Conservation (phyloP, 2,329 filamentous ascomycete species). For the Pseudopithomyces chartarum region DNA sequence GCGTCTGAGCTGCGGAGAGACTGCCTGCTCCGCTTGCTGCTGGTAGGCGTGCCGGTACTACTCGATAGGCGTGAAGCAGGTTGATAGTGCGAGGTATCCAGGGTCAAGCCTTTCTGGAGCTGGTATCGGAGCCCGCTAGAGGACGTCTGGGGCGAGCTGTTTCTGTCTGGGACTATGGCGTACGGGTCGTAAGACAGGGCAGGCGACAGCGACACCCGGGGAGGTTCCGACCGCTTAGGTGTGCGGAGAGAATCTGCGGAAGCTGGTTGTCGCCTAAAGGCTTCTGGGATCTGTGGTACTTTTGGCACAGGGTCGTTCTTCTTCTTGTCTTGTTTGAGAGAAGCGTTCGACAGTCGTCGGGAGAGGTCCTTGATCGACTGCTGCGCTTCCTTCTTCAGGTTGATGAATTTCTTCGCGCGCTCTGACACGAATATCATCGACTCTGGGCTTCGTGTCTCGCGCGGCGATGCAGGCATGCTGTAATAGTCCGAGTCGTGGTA, state of each 20-base stretch:
- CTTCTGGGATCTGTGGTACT: slow-evolving; percentile 27
- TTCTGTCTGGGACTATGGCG: slow-evolving; percentile 7
- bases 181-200: slow-evolving; percentile 17
- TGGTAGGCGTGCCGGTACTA: slow-evolving; percentile 15
- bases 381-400: slow-evolving; percentile 29
- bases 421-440: slow-evolving; percentile 27
- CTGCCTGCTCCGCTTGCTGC: background rate
- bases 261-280: slow-evolving; percentile 14
- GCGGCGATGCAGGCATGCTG: slow-evolving; percentile 41
- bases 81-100: slow-evolving; percentile 15
- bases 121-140: slow-evolving; percentile 27
- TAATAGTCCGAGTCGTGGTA: slow-evolving; percentile 46
- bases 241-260: slow-evolving; percentile 11
- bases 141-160: slow-evolving; percentile 12
- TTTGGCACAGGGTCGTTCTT: slow-evolving; percentile 19
- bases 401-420: slow-evolving; percentile 37
- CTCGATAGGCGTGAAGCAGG: slow-evolving; percentile 13
- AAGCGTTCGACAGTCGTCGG: slow-evolving; percentile 38
- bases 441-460: slow-evolving; percentile 24
- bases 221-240: slow-evolving; percentile 9
- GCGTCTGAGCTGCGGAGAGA: background rate
- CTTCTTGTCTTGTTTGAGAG: slow-evolving; percentile 26
- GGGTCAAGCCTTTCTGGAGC: slow-evolving; percentile 16
- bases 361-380: slow-evolving; percentile 34
- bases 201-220: slow-evolving; percentile 13